These are phyloP conservation scores for Pyrrhoderma noxium DNA, from an alignment of 1,284 basidiomycete genomes.

Conservation along the genomic window DNA sequence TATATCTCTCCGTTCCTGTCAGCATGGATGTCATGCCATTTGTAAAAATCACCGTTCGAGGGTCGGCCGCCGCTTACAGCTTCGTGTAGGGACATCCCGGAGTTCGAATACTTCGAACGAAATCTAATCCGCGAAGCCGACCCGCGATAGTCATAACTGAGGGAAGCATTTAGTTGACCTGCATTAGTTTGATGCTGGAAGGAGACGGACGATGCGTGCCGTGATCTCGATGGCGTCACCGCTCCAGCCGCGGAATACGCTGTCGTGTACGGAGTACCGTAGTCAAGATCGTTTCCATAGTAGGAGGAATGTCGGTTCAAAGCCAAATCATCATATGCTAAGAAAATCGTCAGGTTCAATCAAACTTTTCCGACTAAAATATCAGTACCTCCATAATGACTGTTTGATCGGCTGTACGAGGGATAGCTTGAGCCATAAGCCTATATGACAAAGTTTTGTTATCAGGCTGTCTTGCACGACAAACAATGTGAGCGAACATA, in stretches of 20 bases:
- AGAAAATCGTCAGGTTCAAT: background rate
- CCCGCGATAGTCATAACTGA: constrained; percentile 36
- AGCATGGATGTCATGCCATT: constrained; percentile 54
- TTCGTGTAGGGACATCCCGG: constrained; percentile 62
- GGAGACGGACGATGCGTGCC: constrained; percentile 54
- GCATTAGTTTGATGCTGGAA: constrained; percentile 28
- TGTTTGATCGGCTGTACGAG: constrained; percentile 2
- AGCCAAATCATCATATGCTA: constrained; percentile 44
- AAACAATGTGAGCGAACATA: constrained; percentile 6
- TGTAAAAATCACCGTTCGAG: constrained; percentile 52
- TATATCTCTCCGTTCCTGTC: constrained; percentile 52
- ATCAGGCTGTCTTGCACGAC: too few species aligned
- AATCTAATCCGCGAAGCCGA: constrained; percentile 48
- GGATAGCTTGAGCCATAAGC: too few species aligned
- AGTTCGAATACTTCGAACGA: constrained; percentile 58
- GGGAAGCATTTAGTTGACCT: constrained; percentile 28
- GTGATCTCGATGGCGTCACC: constrained; percentile 31
- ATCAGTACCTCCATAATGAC: constrained; percentile 14
- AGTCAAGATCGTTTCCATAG: constrained; percentile 24
- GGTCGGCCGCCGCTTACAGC: constrained; percentile 59
- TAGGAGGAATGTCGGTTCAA: constrained; percentile 26
- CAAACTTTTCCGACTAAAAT: background rate
- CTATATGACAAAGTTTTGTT: too few species aligned
- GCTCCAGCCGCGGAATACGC: constrained; percentile 7
- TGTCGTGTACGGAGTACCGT: background rate